Evolutionary conservation across 1,139 yeast genomes (phyloP).

Genomic region (Entelexis sorbosivorans): DNA sequence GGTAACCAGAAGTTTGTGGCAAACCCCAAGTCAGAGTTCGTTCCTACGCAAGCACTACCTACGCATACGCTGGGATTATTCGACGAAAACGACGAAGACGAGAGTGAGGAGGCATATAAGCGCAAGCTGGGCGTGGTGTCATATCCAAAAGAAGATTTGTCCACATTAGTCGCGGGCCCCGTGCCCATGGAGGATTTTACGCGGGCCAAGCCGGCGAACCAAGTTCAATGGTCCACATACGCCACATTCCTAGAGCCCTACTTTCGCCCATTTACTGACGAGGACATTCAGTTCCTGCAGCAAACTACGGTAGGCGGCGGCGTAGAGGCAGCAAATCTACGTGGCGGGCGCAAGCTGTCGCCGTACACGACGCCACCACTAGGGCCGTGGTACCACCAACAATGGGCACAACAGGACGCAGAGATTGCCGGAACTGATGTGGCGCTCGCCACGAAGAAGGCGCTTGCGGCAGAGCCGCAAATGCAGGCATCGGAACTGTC

Average conservation of each 20-base stretch:
- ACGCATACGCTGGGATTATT: conserved; percentile 61
- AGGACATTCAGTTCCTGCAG: conserved; percentile 64
- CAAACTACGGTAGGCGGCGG: conserved; percentile 42
- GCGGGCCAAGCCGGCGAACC: conserved; percentile 75
- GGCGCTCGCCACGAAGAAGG: conserved; percentile 33
- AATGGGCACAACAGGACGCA: conserved; percentile 76
- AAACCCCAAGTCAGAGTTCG: conserved; percentile 72
- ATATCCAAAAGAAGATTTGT: conserved; percentile 69
- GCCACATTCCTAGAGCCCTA: conserved; percentile 76
- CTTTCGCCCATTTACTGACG: conserved; percentile 65
- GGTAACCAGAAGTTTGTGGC: conserved; percentile 43
- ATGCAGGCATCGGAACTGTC: conserved; percentile 7
- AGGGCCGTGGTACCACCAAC: conserved; percentile 69
- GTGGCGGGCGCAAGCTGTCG: conserved; percentile 27
- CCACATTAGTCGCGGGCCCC: conserved; percentile 70
- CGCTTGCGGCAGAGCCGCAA: conserved; percentile 3
- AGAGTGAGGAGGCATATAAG: conserved; percentile 62
- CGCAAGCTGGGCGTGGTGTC: conserved; percentile 79
- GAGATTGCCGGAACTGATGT: conserved; percentile 17
- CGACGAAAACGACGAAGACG: conserved; percentile 50
- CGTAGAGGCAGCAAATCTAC: conserved; percentile 24
- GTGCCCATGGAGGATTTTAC: conserved; percentile 84
- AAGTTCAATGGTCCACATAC: conserved; percentile 84
- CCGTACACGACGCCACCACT: conserved; percentile 59
- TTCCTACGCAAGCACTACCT: conserved; percentile 60